Percentiles rank a stretch among this genome's conserved stretches.
These are phyloP conservation scores for Metschnikowia koreensis DNA, from an alignment of 805 yeast species.

Conservation along the genomic window DNA sequence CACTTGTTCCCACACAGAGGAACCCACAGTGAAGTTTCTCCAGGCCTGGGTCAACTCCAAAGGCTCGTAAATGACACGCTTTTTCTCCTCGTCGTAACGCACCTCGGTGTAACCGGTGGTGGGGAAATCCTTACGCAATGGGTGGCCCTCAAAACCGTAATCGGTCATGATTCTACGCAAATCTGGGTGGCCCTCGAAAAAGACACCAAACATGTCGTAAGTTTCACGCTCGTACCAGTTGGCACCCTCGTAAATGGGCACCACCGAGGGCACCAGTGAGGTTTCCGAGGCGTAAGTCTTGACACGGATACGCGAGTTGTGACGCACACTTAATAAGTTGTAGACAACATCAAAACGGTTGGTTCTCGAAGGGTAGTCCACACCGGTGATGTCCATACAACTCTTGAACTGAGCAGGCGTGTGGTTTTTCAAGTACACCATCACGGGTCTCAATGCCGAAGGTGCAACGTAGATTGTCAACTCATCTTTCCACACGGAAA, in stretches of 20 bases:
- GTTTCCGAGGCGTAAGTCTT: slow-evolving; percentile 86
- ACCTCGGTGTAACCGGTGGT: slow-evolving; percentile 90
- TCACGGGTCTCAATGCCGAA: slow-evolving; percentile 66
- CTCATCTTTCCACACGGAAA: slow-evolving; percentile 90
- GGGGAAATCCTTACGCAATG: slow-evolving; percentile 89
- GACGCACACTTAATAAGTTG: slow-evolving; percentile 75
- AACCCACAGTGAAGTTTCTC: slow-evolving; percentile 85
- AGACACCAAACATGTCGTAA: slow-evolving; percentile 82
- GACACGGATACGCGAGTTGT: slow-evolving; percentile 83
- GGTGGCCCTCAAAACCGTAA: slow-evolving; percentile 91
- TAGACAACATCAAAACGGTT: slow-evolving; percentile 87
- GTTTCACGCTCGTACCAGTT: slow-evolving; percentile 92
- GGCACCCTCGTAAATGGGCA: slow-evolving; percentile 72
- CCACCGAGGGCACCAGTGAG: slow-evolving; percentile 75
- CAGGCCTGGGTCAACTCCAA: slow-evolving; percentile 89
- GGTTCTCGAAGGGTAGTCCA: slow-evolving; percentile 78
- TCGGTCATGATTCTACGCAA: slow-evolving; percentile 87
- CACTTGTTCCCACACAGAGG: slow-evolving; percentile 89
- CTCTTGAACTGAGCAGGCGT: slow-evolving; percentile 78
- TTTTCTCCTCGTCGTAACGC: slow-evolving; percentile 86
- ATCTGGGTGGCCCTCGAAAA: slow-evolving; percentile 88
- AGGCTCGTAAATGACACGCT: slow-evolving; percentile 86
- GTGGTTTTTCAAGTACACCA: slow-evolving; percentile 70
- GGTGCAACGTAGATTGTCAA: slow-evolving; percentile 75
- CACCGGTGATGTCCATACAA: slow-evolving; percentile 80